Evolutionary conservation across 2,329 filamentous ascomycete genomes (phyloP).

Genomic region (Dactylellina parvicollis): DNA sequence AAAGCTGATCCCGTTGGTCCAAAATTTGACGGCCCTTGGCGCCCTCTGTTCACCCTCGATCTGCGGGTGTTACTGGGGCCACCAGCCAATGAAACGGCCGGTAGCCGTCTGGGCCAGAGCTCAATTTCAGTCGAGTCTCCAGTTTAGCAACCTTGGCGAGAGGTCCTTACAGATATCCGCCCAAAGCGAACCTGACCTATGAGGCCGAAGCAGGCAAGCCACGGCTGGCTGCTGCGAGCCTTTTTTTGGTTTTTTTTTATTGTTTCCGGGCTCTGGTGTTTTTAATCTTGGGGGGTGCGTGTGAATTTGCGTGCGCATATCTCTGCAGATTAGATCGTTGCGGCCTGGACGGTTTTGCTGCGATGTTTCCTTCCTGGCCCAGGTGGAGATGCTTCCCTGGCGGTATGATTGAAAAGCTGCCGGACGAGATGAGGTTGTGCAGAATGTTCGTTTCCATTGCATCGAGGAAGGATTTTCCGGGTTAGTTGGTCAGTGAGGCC

Average conservation of each 20-base stretch:
- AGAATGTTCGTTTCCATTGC: constrained; percentile 39
- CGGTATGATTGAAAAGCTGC: no score
- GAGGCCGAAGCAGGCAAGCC: background rate
- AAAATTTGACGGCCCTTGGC: constrained; percentile 54
- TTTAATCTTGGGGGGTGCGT: background rate
- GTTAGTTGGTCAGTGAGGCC: constrained; percentile 4
- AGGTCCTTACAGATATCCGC: constrained; percentile 44
- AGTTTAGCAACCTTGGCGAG: constrained; percentile 51
- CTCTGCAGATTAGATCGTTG: background rate
- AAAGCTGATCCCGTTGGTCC: constrained; percentile 54
- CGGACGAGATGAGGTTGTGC: background rate
- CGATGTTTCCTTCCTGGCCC: constrained; percentile 1
- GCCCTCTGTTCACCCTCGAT: constrained; percentile 48
- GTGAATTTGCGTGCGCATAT: constrained; percentile 17
- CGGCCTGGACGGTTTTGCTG: constrained; percentile 30
- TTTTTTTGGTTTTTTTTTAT: constrained; percentile 1
- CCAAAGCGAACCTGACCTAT: constrained; percentile 10
- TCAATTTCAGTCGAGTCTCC: constrained; percentile 50
- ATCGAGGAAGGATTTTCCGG: constrained; percentile 40
- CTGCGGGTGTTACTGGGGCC: constrained; percentile 50
- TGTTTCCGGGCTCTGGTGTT: background rate
- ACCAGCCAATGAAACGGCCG: constrained; percentile 27
- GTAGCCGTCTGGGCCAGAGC: constrained; percentile 42
- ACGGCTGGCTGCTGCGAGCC: background rate
- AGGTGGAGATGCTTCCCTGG: constrained; percentile 12